Percentiles rank a stretch among this genome's conserved stretches.
Conservation (phyloP, 2,329 filamentous ascomycete genomes). For the Sphaerulina musiva region DNA sequence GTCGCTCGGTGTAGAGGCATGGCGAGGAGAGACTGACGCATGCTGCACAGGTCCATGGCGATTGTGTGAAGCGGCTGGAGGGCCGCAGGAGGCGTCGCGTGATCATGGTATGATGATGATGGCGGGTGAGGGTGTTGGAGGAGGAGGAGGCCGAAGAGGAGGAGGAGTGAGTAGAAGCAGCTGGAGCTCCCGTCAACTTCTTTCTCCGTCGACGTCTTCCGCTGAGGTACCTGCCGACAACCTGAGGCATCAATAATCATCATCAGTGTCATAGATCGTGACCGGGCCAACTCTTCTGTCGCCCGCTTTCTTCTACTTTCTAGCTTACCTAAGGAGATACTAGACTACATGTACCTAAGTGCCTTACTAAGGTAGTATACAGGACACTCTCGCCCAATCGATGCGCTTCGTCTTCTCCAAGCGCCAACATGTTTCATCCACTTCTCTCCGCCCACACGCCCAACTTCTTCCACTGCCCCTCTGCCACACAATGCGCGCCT, state of each 20-base stretch:
- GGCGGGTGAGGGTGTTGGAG: no score
- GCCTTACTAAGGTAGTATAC: no score
- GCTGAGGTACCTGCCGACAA: not conserved
- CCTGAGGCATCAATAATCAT: not conserved
- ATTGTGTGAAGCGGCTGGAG: conserved; percentile 20
- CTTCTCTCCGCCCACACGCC: not conserved
- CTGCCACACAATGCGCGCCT: conserved; percentile 18
- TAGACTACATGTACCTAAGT: no score
- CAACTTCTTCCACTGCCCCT: not conserved
- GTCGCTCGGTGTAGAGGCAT: not conserved
- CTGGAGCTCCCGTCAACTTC: no score
- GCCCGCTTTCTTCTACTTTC: not conserved
- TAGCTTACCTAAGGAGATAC: no score
- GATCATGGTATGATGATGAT: conserved; percentile 21
- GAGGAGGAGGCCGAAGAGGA: no score
- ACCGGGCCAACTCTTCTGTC: not conserved
- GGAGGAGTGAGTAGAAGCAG: no score
- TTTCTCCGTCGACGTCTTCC: not conserved
- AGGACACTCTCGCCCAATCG: conserved; percentile 9
- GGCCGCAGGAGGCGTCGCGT: conserved; percentile 28
- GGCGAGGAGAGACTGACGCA: conserved; percentile 21
- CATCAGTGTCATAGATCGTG: not conserved
- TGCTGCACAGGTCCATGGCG: conserved; percentile 28
- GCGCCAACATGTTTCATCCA: conserved; percentile 21
- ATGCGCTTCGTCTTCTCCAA: conserved; percentile 1